Percentiles rank a stretch among this genome's conserved stretches.
Evolutionary conservation across 1,284 basidiomycete genomes (phyloP).

Genomic region (Cutaneotrichosporon spelunceum): DNA sequence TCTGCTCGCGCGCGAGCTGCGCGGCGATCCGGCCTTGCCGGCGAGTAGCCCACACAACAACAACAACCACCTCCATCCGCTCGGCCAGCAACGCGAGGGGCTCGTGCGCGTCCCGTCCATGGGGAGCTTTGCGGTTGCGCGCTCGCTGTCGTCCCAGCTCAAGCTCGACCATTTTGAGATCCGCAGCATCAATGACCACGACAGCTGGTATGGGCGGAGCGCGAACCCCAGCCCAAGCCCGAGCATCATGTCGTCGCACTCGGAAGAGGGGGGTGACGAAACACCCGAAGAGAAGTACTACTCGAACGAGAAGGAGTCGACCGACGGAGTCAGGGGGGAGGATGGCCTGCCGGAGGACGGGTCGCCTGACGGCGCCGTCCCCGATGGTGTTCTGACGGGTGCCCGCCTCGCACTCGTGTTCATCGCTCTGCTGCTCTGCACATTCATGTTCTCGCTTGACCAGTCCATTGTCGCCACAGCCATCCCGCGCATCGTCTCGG

Average conservation of each 20-base stretch:
- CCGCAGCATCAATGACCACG: background rate
- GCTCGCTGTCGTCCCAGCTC: conserved; percentile 6
- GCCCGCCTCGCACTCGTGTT: conserved; percentile 36
- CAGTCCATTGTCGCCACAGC: conserved; percentile 52
- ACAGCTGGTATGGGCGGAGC: conserved; percentile 1
- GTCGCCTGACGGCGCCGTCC: no score
- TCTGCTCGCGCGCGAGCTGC: conserved; percentile 4
- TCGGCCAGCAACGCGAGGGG: background rate
- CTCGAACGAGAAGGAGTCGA: background rate
- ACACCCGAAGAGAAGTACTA: background rate
- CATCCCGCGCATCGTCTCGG: conserved; percentile 53
- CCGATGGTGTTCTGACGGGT: conserved; percentile 33
- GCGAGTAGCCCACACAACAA: background rate
- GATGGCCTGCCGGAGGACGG: no score
- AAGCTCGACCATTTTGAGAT: conserved; percentile 7
- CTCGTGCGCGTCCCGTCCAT: conserved; percentile 2
- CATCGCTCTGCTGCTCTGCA: conserved; percentile 38
- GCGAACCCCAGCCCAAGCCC: background rate
- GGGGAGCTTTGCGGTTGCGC: conserved; percentile 5
- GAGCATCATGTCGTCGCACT: background rate
- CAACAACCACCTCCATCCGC: background rate
- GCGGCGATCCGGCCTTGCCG: background rate
- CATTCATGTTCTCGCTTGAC: conserved; percentile 40
- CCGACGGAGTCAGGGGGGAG: background rate
- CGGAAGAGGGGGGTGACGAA: background rate